Evolutionary conservation across 345 rosid species (phyloP), one percentile per base, ranked within the genome.

Genomic region (Orychophragmus violaceus): DNA sequence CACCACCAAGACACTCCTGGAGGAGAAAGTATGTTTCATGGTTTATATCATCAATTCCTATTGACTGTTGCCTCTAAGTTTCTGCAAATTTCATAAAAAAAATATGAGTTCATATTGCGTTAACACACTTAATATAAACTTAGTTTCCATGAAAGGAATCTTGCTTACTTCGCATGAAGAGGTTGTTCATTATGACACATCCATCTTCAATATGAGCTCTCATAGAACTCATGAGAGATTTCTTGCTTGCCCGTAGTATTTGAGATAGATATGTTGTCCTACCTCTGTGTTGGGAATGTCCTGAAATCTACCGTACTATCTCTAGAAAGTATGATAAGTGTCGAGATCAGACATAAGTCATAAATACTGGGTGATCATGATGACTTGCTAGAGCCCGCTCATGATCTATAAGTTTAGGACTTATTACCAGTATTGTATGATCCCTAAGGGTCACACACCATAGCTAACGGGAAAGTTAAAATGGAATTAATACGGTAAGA

Each of bases 241-340:
- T 82, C 81, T 86, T 82, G 58, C 68, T 83, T 68, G 90, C 68
- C 45, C 96, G 49, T 72, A 93, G 76, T 77, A 93, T 80, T 46
- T 93, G 98, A 58, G 86, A 88, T 51, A 93, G 83, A 74, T 87
- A 82, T 41, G 71, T 77, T 36, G 98, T 90, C 66, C 87, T 75
- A 44, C 82, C 95, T 39, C 87, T 85, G 78, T n/a, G n/a, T n/a
- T n/a, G n/a, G n/a, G n/a, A n/a, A n/a, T n/a, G n/a, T n/a, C n/a
- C n/a, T n/a, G n/a, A n/a, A n/a, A n/a, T n/a, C n/a, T n/a, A n/a
- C n/a, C n/a, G n/a, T n/a, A n/a, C n/a, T n/a, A n/a, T n/a, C n/a
- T n/a, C n/a, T n/a, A n/a, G n/a, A n/a, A n/a, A n/a, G n/a, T n/a
- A n/a, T n/a, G n/a, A n/a, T n/a, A n/a, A n/a, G n/a, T n/a, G n/a